Evolutionary conservation across 129 eudicot genomes (phyloP), one percentile per base, ranked within the genome.

Genomic region (Arctium lappa): DNA sequence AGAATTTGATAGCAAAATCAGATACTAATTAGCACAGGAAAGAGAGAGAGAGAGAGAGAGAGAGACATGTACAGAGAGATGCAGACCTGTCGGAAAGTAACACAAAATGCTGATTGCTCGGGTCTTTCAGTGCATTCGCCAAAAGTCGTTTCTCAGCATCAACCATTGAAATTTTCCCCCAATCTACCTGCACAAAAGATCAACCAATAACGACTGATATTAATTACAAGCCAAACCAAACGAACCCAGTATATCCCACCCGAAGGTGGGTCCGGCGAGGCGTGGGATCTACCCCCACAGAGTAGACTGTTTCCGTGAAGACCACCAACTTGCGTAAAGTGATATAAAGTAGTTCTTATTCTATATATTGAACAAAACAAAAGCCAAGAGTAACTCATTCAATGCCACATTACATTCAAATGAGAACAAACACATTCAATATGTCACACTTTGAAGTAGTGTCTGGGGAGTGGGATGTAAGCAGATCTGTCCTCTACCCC

Each of bases 141-240:
- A 96, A 80, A 78, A 96, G 99, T 16, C 98, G 88, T 85, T 91
- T 91, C 86, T 96, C 99, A 74, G 99, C 99, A 88, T 96, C 98
- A 40, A 96, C 91, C 99, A 96, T 96, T 77, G 99, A 96, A 77
- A 93, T 94, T 79, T 89, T 89, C 48, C 99, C 99, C 99, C 99
- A 96, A 16, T 79, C 97, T 63, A 96, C 99, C 99, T 96, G 88
- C 80, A 74, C 62, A 72, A 22, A 73, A 70, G 27, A 86, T 81
- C 42, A 73, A 77, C 69, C 68, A 60, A 60, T 62, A 31, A 48
- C n/a, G 22, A 39, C 46, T 2, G 38, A 36, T 48, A 78, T 50
- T 56, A 33, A 36, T 75, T 44, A 60, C 68, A 60, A 53, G 29
- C 29, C 66, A 60, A 50, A 53, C 65, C 65, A 53, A 53, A 53